Base-by-base conservation (phyloP, 805 yeast species). In the Barnettozyma siamensis region DNA sequence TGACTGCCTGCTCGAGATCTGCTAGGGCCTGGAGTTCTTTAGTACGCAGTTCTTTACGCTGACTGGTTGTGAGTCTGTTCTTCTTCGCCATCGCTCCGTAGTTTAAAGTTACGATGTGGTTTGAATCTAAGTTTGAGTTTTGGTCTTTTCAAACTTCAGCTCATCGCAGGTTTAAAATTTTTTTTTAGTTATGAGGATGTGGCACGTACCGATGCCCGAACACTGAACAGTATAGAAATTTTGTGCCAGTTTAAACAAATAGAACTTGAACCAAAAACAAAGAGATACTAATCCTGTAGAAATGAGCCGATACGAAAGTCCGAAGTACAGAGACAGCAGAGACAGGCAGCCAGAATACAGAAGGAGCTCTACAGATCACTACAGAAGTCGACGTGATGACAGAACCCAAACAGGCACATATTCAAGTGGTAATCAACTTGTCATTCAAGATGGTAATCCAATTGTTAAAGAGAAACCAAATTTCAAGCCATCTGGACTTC, bases 1-100 rank as follows among this genome's bases (percentile, higher is more conserved):
- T 67, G 31, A 83, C 73, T 44, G 68, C 64, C 17, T 66, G 58
- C 44, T 74, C 73, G n/a, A 87, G 62, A 4, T 58, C 60, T 28
- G 64, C 50, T n/a, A 72, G 53, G 19, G 57, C 55, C 12, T 62
- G 63, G 24, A 54, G 49, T 35, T 69, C 74, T 41, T 49, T 60
- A 33, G 55, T 47, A 46, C 72, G 69, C 12, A 41, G 38, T 11
- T 60, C 65, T 42, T 66, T 66, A 51, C 73, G 67, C 42, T 64
- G 62, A 7, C 58, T 37, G 2, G 62, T 58, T 2, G 61, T 57
- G n/a, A 54, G 38, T 40, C 48, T 65, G 19, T 23, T 38, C 44
- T 62, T 65, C 48, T 54, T 66, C 2, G 69, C 70, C 73, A 68
- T 68, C n/a, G n/a, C n/a, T n/a, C n/a, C n/a, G n/a, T n/a, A n/a